Conservation (phyloP, 345 rosid species). For the Gossypium longicalyx region DNA sequence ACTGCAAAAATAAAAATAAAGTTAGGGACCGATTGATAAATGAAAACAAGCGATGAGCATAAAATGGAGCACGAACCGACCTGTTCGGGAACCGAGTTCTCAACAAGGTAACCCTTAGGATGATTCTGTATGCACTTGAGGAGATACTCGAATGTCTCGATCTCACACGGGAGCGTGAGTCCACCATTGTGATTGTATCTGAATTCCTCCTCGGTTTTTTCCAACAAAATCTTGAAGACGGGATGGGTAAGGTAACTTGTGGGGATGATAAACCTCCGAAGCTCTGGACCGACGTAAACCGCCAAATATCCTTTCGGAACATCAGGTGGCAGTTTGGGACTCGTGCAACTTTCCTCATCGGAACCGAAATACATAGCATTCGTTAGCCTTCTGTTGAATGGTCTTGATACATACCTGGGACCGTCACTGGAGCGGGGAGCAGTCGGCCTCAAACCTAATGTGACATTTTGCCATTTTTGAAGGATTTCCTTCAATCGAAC, state of each 20-base stretch:
- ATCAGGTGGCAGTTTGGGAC: conserved; percentile 71
- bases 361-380: conserved; percentile 51
- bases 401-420: conserved; percentile 36
- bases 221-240: conserved; percentile 80
- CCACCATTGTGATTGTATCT: conserved; percentile 86
- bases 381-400: conserved; percentile 48
- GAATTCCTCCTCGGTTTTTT: conserved; percentile 85
- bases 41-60: background rate
- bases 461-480: conserved; percentile 86
- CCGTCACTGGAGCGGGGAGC: conserved; percentile 13
- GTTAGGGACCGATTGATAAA: background rate
- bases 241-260: conserved; percentile 80
- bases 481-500: conserved; percentile 76
- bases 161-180: conserved; percentile 91
- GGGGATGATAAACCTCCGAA: conserved; percentile 88
- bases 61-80: conserved; percentile 3
- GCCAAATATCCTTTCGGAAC: conserved; percentile 91
- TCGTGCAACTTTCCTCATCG: conserved; percentile 69
- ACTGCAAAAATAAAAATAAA: conserved; percentile 30
- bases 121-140: conserved; percentile 74
- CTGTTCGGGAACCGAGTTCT: conserved; percentile 29
- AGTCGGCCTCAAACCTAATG: conserved; percentile 42
- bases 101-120: conserved; percentile 37
- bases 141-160: conserved; percentile 89
- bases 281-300: conserved; percentile 86